Evolutionary conservation across 768 basidiomycete genomes (phyloP), one percentile per base, ranked within the genome.

Genomic region (Royoungia palumana): DNA sequence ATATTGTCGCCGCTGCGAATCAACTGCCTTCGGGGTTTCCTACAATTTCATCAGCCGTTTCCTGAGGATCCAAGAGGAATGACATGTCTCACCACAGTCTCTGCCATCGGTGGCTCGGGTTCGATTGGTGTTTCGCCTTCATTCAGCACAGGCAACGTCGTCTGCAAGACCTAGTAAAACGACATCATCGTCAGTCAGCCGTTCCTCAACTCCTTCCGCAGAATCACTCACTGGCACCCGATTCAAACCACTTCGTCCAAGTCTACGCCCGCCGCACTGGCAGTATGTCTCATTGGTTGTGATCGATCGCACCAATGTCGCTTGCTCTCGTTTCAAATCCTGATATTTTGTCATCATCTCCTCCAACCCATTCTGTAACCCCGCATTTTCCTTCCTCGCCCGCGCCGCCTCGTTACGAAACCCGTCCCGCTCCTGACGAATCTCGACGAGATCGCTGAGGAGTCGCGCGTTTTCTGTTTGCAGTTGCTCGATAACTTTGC

Each of bases 401-500:
- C 48, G 58, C 6, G 55, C 62, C 1, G 37, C 55, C 35, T 64
- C 60, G 42, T 47, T 53, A 13, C 55, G 57, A 40, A 61, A 66
- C 6, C 24, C 28, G 21, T 66, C 65, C 25, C 65, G 56, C 42
- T 65, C 63, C 24, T 51, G 62, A 22, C 65, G 65, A 14, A 66
- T 20, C 10, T 66, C 59, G 5, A 16, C 52, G 19, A 66, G 59
- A n/a, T 65, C 60, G 24, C 44, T 44, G 28, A 67, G 52, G 6
- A 55, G 47, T 22, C 64, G 51, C 2, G 55, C 48, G 11, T 55
- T 56, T n/a, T 66, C 63, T 1, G 50, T 61, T 35, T 64, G 64
- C 12, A 64, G 53, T 22, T 63, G 59, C 32, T 61, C 62, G 17
- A 65, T 62, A 39, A 54, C 32, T 13, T 46, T 59, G 28, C 55